A percentile compares a stretch with the other conserved stretches of the same genome.
Conservation (phyloP, 2,329 filamentous ascomycete genomes). For the Colletotrichum costaricense region DNA sequence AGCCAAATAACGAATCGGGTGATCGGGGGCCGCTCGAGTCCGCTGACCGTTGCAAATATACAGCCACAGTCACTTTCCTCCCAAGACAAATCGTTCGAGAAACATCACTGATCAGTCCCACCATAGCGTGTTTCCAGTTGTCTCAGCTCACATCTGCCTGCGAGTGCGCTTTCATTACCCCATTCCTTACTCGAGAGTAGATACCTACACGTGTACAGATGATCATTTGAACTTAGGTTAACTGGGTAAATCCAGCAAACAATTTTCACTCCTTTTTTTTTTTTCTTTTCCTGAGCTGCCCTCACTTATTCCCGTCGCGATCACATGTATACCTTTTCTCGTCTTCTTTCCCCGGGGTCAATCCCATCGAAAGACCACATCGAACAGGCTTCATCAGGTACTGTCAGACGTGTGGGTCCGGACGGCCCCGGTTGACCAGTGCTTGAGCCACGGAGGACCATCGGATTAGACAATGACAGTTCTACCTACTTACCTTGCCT, state of each 20-base stretch:
- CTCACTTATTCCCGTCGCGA: not conserved
- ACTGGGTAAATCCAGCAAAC: not conserved
- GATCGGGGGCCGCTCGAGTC: constrained; percentile 1
- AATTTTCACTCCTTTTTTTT: not conserved
- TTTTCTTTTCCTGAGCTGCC: not conserved
- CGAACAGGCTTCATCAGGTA: not conserved
- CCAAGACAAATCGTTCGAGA: constrained; percentile 9
- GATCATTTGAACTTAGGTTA: not conserved
- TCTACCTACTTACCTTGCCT: not conserved
- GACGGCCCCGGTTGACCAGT: not conserved
- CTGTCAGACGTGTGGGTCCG: too few species aligned
- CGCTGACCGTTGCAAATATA: not conserved
- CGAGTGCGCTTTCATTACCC: not conserved
- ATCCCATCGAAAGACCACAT: not conserved
- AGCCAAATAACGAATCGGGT: not conserved
- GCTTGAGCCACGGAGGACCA: not conserved
- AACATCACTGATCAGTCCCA: not conserved
- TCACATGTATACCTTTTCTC: not conserved
- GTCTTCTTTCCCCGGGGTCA: not conserved
- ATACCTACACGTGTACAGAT: not conserved
- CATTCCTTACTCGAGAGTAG: not conserved
- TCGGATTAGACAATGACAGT: not conserved
- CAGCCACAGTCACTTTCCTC: not conserved
- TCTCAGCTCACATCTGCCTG: not conserved
- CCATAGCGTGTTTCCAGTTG: not conserved